phyloP scores from a whole-genome alignment of 345 rosid species.

The Euphorbia peplus region DNA sequence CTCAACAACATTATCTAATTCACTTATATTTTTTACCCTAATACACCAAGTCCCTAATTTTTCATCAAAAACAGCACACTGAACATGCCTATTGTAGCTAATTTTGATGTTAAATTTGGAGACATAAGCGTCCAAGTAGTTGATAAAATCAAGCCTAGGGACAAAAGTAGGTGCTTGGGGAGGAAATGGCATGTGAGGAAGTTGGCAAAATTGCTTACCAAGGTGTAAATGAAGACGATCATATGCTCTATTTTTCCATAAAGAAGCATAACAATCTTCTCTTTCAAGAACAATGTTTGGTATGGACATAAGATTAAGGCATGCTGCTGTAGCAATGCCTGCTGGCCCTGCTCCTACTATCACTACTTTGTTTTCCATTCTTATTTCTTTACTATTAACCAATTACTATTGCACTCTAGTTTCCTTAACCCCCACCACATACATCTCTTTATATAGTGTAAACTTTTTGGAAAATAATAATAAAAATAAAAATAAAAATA shows the following conservation, averaged over 20 bases:
- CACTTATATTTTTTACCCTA: not conserved
- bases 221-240: slow-evolving; percentile 22
- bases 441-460: no score
- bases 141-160: slow-evolving; percentile 13
- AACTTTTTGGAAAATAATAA: no score
- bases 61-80: slow-evolving; percentile 2
- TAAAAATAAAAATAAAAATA: no score
- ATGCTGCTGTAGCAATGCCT: slow-evolving; percentile 23
- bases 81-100: slow-evolving; percentile 1
- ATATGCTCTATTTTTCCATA: slow-evolving; percentile 25
- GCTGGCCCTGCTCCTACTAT: slow-evolving; percentile 31
- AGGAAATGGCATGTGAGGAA: slow-evolving; percentile 20
- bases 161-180: not conserved
- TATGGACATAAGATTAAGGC: slow-evolving; percentile 9
- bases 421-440: no score
- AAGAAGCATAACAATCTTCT: slow-evolving; percentile 20
- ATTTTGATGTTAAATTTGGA: slow-evolving; percentile 8
- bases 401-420: no score
- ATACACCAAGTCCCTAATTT: slow-evolving; percentile 10
- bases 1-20: not conserved
- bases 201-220: slow-evolving; percentile 20
- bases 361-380: not conserved
- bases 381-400: no score
- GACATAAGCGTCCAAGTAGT: slow-evolving; percentile 16
- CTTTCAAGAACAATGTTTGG: slow-evolving; percentile 19